These are phyloP conservation scores for Quercus berberidifolia DNA, from an alignment of 306 rosid species.

Conservation along the genomic window DNA sequence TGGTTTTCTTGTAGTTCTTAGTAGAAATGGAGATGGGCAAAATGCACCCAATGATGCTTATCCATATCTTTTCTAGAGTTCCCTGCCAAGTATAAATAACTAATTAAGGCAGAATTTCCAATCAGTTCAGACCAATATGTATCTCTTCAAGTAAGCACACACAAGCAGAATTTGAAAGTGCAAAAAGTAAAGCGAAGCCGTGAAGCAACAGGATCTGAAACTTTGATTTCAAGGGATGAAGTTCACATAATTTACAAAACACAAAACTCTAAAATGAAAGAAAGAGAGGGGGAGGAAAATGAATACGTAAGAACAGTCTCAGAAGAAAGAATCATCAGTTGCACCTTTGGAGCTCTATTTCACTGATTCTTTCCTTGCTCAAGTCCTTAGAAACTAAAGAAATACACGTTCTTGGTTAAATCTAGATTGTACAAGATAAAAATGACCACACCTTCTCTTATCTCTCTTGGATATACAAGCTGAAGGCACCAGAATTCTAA, in stretches of 20 bases:
- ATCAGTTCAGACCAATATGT: not conserved
- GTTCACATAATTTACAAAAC: slow-evolving; percentile 3
- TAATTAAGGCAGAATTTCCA: not conserved
- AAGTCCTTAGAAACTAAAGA: slow-evolving; percentile 34
- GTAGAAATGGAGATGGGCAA: too few species aligned
- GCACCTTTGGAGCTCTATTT: slow-evolving; percentile 1
- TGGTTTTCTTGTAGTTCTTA: too few species aligned
- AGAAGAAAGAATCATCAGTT: not conserved
- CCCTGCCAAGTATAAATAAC: too few species aligned
- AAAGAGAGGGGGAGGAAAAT: not conserved
- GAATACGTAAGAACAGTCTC: not conserved
- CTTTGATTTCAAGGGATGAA: slow-evolving; percentile 3
- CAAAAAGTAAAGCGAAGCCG: not conserved
- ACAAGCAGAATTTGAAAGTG: not conserved
- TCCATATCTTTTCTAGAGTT: too few species aligned
- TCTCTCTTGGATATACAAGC: slow-evolving; percentile 27
- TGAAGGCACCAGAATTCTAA: slow-evolving; percentile 18
- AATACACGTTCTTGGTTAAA: slow-evolving; percentile 34
- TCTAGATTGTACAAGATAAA: slow-evolving; percentile 33
- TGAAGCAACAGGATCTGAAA: not conserved
- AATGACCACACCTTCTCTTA: slow-evolving; percentile 22
- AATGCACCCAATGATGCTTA: too few species aligned
- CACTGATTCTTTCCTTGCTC: slow-evolving; percentile 34
- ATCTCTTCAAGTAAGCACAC: not conserved
- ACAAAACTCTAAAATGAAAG: not conserved